Base-by-base conservation (phyloP, 2,329 filamentous ascomycete species). In the Aureobasidium sp. region DNA sequence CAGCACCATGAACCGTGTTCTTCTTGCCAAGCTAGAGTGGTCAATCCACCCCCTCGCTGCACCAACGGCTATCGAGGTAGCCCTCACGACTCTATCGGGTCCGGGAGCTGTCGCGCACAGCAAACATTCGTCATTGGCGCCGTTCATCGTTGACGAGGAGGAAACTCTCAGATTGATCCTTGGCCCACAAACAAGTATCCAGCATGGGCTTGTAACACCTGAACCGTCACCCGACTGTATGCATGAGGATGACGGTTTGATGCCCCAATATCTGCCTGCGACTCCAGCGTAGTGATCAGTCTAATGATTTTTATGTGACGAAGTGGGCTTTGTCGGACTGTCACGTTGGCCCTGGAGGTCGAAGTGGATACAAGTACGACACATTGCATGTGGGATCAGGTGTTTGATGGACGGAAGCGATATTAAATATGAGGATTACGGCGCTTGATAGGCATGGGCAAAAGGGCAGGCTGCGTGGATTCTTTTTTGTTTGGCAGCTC, bases 11-110 rank as follows among this genome's bases (percentile, higher is more conserved):
- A 64, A 60, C 15, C 43, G 64, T 35, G 60, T 64, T 1, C 27
- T 69, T 42, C 63, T 68, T 25, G 54, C 50, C 9, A 60, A 62
- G 13, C 64, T 70, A 7, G 68, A 69, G n/a, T 70, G 67, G 66
- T 61, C 62, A 5, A 57, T 70, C 9, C 67, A 67, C 29, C 31
- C 46, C 9, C 65, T 65, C 57, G 61, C 65, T 10, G 55, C 61
- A 4, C 50, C 63, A 1, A 53, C 47, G 29, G 54, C 61, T 15
- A 62, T 68, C 33, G 57, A 53, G 17, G 21, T 50, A 40, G 62
- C 60, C 9, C 42, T 63, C 10, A 43, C 21, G 5, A 13, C 45
- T 31, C 38, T 63, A 2, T 51, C 61, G 1, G 53, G 47, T 21
- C 19, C 47, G 21, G 51, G 15, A 25, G 25, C 15, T n/a, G 29